These are phyloP conservation scores for Blastomyces parvus DNA, from an alignment of 2,329 filamentous ascomycete species.

Conservation along the genomic window DNA sequence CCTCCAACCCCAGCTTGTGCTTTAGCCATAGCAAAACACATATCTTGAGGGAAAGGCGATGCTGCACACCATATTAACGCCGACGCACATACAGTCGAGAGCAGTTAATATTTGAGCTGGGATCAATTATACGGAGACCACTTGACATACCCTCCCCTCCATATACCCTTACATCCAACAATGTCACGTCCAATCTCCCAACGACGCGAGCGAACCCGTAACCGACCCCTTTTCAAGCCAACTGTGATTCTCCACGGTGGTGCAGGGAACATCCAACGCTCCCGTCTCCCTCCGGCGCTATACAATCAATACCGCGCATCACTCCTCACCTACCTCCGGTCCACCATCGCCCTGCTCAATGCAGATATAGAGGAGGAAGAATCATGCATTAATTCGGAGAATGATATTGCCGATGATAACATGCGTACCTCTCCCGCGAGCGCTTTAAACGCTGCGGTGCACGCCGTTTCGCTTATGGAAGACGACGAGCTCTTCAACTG, in stretches of 20 bases:
- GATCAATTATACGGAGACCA: neutral
- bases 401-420: neutral
- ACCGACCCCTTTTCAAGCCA: slow-evolving; percentile 35
- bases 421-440: slow-evolving; percentile 25
- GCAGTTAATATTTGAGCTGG: neutral
- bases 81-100: neutral
- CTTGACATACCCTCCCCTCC: neutral
- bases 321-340: slow-evolving; percentile 52
- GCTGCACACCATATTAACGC: neutral
- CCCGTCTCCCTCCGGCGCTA: slow-evolving; percentile 48
- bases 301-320: slow-evolving; percentile 52
- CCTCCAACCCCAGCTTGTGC: no score
- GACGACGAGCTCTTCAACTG: slow-evolving; percentile 76
- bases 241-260: slow-evolving; percentile 63
- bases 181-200: slow-evolving; percentile 5
- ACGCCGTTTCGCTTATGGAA: slow-evolving; percentile 67
- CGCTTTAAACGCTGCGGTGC: slow-evolving; percentile 64
- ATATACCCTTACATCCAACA: neutral
- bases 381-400: neutral
- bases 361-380: slow-evolving; percentile 10
- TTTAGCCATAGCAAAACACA: neutral
- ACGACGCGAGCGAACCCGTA: neutral
- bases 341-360: slow-evolving; percentile 34
- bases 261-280: slow-evolving; percentile 57
- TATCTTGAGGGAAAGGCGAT: neutral